A percentile compares a stretch with the other conserved stretches of the same genome.
phyloP scores from a whole-genome alignment of 768 basidiomycete genomes.

The Lactarius pseudohatsudake region DNA sequence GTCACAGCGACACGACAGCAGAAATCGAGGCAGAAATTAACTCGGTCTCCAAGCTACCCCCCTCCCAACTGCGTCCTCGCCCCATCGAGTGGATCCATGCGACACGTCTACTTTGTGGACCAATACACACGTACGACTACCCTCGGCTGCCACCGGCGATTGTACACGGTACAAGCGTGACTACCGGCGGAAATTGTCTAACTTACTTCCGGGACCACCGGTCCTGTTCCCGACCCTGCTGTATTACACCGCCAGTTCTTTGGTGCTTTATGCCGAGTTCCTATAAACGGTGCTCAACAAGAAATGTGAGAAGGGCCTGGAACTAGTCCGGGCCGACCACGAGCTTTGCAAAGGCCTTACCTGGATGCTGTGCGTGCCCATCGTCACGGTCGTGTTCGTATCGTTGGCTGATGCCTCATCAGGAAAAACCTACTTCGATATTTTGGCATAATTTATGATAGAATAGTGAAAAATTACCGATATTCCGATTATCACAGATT shows the following conservation, averaged over 20 bases:
- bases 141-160: conserved; percentile 78
- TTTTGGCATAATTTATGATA: too few species aligned
- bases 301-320: too few species aligned
- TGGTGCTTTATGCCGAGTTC: too few species aligned
- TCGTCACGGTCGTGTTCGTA: neutral
- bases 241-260: conserved; percentile 59
- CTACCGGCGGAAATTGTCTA: conserved; percentile 74
- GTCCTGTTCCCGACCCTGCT: conserved; percentile 69
- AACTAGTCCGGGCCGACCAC: too few species aligned
- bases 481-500: too few species aligned
- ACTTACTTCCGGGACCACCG: conserved; percentile 86
- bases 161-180: conserved; percentile 87
- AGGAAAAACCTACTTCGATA: too few species aligned
- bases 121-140: conserved; percentile 86
- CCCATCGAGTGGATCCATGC: neutral
- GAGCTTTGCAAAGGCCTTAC: conserved; percentile 66
- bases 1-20: neutral
- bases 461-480: too few species aligned
- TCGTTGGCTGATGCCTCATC: too few species aligned
- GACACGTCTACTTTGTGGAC: conserved; percentile 55
- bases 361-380: conserved; percentile 67
- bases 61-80: neutral
- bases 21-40: neutral
- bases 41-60: neutral
- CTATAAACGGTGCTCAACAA: too few species aligned